Conservation (phyloP, 768 basidiomycete species). For the Boletus sensibilis region DNA sequence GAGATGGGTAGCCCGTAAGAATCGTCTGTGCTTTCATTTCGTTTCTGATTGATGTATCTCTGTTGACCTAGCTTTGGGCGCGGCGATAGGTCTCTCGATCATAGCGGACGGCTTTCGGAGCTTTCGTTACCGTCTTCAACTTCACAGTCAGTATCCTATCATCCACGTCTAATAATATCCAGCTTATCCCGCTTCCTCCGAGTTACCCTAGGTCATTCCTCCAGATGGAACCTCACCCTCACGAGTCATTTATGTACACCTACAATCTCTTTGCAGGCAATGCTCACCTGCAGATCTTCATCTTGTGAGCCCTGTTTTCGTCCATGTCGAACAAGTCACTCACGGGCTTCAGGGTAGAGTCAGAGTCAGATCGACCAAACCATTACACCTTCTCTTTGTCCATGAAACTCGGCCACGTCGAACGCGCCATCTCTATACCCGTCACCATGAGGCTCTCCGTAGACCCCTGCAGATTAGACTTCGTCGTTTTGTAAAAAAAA, state of each 20-base stretch:
- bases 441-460: constrained; percentile 44
- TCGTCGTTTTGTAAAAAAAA: constrained; percentile 66
- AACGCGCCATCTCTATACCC: constrained; percentile 52
- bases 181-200: constrained; percentile 8
- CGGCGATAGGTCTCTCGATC: constrained; percentile 4
- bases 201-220: constrained; percentile 24
- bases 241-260: constrained; percentile 38
- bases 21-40: not conserved
- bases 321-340: not conserved
- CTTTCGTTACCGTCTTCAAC: not conserved
- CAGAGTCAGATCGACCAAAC: constrained; percentile 24
- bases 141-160: constrained; percentile 12
- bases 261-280: constrained; percentile 46
- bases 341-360: constrained; percentile 30
- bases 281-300: constrained; percentile 48
- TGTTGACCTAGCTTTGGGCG: not conserved
- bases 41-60: not conserved
- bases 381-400: constrained; percentile 54
- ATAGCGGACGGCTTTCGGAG: constrained; percentile 10
- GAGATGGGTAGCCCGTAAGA: constrained; percentile 4
- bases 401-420: constrained; percentile 53
- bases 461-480: constrained; percentile 56
- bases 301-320: constrained; percentile 42
- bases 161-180: not conserved
- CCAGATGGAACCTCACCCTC: constrained; percentile 18